phyloP scores from a whole-genome alignment of 2,329 filamentous ascomycete species.

The Trichoderma cornu-damae region DNA sequence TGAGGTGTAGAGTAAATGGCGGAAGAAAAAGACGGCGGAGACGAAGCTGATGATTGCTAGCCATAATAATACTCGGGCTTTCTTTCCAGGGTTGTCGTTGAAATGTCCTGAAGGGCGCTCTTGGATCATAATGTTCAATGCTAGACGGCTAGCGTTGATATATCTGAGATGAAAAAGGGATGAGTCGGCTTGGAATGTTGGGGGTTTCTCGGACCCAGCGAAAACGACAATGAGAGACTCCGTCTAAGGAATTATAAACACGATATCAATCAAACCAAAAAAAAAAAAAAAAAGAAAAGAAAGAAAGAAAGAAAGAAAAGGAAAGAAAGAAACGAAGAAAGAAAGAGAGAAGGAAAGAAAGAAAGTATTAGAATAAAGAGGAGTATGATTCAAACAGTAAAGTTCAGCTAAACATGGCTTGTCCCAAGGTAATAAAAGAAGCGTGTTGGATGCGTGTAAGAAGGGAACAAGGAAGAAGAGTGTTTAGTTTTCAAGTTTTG shows the following conservation, averaged over 20 bases:
- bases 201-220: background rate
- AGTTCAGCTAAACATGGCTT: slow-evolving; percentile 6
- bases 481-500: background rate
- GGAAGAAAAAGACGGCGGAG: slow-evolving; percentile 19
- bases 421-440: background rate
- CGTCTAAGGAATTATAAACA: background rate
- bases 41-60: slow-evolving; percentile 11
- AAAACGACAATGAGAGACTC: background rate
- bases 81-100: background rate
- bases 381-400: background rate
- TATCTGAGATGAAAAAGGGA: background rate
- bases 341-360: background rate
- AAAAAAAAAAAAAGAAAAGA: background rate
- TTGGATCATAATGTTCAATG: slow-evolving; percentile 6
- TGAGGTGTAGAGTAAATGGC: slow-evolving; percentile 24
- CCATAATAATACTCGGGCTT: slow-evolving; percentile 14
- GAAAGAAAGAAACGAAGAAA: too few species aligned
- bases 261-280: too few species aligned
- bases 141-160: background rate
- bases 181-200: background rate
- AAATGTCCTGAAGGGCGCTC: background rate
- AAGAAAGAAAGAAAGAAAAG: slow-evolving; percentile 1
- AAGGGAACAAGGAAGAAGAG: too few species aligned
- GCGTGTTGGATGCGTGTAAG: background rate
- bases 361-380: background rate